phyloP scores from a whole-genome alignment of 176 grass and related monocot genomes.

The Canna indica region DNA sequence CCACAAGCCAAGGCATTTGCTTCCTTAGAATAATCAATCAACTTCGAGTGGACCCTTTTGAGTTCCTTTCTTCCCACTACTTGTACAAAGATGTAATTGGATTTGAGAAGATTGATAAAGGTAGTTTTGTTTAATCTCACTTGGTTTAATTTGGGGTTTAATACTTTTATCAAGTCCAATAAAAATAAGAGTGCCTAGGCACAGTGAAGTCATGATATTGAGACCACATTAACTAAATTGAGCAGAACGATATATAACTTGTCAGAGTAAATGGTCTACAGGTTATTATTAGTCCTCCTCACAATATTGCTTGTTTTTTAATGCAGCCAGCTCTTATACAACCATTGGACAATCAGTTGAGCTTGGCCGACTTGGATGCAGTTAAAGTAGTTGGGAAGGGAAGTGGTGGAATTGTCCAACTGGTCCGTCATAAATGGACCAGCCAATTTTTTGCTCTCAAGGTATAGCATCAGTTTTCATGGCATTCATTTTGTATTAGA shows the following conservation, averaged over 20 bases:
- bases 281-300: not conserved
- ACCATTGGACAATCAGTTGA: slow-evolving; percentile 66
- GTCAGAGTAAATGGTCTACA: not conserved
- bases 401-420: slow-evolving; percentile 74
- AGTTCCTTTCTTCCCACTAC: not conserved
- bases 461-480: slow-evolving; percentile 30
- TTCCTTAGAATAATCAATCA: not conserved
- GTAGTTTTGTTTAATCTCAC: not conserved
- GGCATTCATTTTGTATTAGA: not conserved
- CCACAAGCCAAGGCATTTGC: not conserved
- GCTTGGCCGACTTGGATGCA: slow-evolving; percentile 61
- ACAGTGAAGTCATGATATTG: not conserved
- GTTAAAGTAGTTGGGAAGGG: slow-evolving; percentile 96
- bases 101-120: not conserved
- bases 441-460: slow-evolving; percentile 96
- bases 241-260: not conserved
- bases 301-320: slow-evolving; percentile 16
- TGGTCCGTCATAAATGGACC: slow-evolving; percentile 97
- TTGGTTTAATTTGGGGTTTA: too few species aligned
- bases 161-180: not conserved
- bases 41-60: not conserved
- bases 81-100: not conserved
- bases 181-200: not conserved
- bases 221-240: not conserved
- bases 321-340: slow-evolving; percentile 51